A percentile compares a stretch with the other conserved stretches of the same genome.
These are phyloP conservation scores for Candida boidinii DNA, from an alignment of 805 yeast species.

Conservation along the genomic window DNA sequence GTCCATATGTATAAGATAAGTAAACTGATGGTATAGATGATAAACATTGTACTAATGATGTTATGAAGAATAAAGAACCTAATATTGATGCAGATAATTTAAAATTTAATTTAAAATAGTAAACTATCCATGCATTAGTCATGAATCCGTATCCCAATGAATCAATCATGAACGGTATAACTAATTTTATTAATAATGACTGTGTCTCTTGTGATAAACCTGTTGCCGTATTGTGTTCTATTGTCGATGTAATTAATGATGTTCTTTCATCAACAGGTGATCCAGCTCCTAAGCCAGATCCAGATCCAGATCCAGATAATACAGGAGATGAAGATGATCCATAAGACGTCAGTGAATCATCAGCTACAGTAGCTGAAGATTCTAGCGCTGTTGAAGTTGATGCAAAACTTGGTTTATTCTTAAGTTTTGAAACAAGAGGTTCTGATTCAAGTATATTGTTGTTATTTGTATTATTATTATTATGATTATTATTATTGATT, in stretches of 20 bases:
- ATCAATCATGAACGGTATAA: constrained; percentile 69
- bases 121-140: constrained; percentile 84
- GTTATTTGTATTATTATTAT: background rate
- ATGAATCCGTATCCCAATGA: constrained; percentile 85
- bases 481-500: background rate
- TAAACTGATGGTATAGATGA: constrained; percentile 73
- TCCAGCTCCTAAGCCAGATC: no score
- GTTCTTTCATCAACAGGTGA: constrained; percentile 7
- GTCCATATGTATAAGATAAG: constrained; percentile 62
- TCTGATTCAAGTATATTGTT: background rate
- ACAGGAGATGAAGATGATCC: no score
- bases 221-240: constrained; percentile 17
- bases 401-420: background rate
- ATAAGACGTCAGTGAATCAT: background rate
- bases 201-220: constrained; percentile 36
- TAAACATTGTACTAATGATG: constrained; percentile 54
- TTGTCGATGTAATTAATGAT: constrained; percentile 12
- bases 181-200: constrained; percentile 35
- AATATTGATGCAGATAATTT: constrained; percentile 43
- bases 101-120: constrained; percentile 59
- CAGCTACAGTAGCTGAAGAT: background rate
- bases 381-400: background rate
- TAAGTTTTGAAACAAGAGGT: no score
- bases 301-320: no score
- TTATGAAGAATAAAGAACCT: constrained; percentile 60